Evolutionary conservation across 768 basidiomycete species (phyloP).

Genomic region (Suillus subalutaceus): DNA sequence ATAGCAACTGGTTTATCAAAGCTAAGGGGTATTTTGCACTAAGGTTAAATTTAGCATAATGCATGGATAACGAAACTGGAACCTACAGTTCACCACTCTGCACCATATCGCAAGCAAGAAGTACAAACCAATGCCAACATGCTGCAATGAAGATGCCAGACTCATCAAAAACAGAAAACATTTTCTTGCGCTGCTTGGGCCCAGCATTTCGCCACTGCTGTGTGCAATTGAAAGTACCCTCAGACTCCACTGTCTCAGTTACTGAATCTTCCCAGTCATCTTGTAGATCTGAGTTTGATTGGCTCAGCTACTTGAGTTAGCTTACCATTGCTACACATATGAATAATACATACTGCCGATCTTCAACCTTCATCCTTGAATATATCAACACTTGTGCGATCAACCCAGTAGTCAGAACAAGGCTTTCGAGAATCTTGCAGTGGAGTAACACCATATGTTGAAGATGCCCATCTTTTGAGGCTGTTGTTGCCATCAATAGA

Average conservation of each 20-base stretch:
- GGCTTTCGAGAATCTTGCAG: not conserved
- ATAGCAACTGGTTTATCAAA: constrained; percentile 17
- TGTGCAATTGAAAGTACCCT: not conserved
- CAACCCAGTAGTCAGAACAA: constrained; percentile 6
- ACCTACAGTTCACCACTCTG: not conserved
- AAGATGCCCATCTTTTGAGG: not conserved
- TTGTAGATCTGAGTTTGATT: not conserved
- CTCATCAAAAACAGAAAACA: too few species aligned
- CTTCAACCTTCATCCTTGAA: constrained; percentile 2
- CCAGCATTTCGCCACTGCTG: constrained; percentile 4
- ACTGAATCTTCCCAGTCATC: constrained; percentile 7
- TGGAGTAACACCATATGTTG: not conserved
- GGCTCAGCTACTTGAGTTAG: not conserved
- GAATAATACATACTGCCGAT: not conserved
- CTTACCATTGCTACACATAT: not conserved
- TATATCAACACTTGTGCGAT: not conserved
- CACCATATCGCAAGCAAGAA: not conserved
- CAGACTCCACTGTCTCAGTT: not conserved
- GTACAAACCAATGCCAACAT: not conserved
- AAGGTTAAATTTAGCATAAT: not conserved
- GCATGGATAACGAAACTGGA: not conserved
- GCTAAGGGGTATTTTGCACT: constrained; percentile 27
- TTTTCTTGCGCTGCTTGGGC: not conserved
- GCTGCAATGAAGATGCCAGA: not conserved
- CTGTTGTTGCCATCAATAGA: too few species aligned